These are phyloP conservation scores for Agarophyton chilense DNA, from an alignment of 23 red algal genomes.

Conservation along the genomic window DNA sequence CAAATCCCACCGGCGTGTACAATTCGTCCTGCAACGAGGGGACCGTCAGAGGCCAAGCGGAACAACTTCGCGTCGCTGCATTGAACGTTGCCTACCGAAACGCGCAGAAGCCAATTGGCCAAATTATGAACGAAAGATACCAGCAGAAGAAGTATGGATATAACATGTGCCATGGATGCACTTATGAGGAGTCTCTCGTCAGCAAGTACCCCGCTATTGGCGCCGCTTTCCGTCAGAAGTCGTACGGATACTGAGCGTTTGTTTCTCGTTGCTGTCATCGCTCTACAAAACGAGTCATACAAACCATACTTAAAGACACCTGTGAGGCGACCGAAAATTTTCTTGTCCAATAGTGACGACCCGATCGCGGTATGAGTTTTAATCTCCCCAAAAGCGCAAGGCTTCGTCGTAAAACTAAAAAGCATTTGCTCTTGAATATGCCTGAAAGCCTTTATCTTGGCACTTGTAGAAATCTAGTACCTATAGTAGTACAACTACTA, in stretches of 20 bases:
- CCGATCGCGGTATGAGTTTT: not conserved
- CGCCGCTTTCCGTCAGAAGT: conserved; percentile 54
- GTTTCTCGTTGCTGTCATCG: not conserved
- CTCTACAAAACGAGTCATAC: not conserved
- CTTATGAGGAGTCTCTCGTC: conserved; percentile 66
- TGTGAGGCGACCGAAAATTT: too few species aligned
- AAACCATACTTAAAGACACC: too few species aligned
- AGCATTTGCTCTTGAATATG: not conserved
- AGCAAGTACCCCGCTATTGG: conserved; percentile 63
- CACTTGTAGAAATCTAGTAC: too few species aligned
- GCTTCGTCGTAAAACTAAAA: not conserved
- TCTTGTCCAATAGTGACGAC: not conserved
- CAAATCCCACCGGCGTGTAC: conserved; percentile 61
- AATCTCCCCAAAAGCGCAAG: not conserved
- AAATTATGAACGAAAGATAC: conserved; percentile 52
- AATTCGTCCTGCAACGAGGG: conserved; percentile 57
- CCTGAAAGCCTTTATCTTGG: too few species aligned
- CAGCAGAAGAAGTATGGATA: conserved; percentile 52
- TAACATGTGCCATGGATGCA: conserved; percentile 58
- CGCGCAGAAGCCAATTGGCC: conserved; percentile 50
- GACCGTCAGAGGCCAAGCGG: conserved; percentile 61
- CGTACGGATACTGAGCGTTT: conserved; percentile 36
- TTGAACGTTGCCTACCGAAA: conserved; percentile 54
- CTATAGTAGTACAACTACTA: too few species aligned
- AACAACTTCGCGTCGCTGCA: conserved; percentile 55